Percentiles rank a stretch among this genome's conserved stretches.
Conservation (phyloP, 2,329 filamentous ascomycete genomes). For the Teratosphaeriaceae sp. region DNA sequence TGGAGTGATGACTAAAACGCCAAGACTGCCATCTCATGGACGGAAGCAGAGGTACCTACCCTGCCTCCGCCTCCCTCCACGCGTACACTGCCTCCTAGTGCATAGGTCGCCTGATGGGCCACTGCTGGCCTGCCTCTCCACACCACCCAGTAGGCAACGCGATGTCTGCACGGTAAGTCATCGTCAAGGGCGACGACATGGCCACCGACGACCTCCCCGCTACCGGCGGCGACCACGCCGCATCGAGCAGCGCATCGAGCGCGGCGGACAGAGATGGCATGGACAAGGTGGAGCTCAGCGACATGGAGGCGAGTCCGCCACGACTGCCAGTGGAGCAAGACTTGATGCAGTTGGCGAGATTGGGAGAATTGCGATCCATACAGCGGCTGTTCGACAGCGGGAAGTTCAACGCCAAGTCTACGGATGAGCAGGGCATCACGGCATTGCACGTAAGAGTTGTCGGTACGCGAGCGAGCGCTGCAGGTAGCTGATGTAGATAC, state of each 20-base stretch:
- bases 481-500: conserved; percentile 18
- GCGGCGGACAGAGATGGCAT: conserved; percentile 24
- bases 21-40: too few relatives aligned
- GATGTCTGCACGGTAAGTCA: not conserved
- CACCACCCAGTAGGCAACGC: not conserved
- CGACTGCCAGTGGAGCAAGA: conserved; percentile 59
- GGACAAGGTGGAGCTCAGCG: conserved; percentile 30
- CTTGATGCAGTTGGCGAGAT: conserved; percentile 88
- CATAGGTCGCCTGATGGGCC: not conserved
- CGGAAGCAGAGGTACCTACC: not conserved
- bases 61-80: not conserved
- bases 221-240: conserved; percentile 9
- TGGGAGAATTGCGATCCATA: conserved; percentile 81
- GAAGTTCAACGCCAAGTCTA: conserved; percentile 74
- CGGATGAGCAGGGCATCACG: conserved; percentile 89
- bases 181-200: conserved; percentile 4
- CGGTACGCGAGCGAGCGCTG: not conserved
- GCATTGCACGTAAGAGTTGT: conserved; percentile 55
- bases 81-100: not conserved
- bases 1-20: too few relatives aligned
- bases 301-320: conserved; percentile 27
- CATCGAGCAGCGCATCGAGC: conserved; percentile 11
- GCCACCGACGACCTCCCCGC: conserved; percentile 13
- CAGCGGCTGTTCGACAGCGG: conserved; percentile 82
- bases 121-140: not conserved